Evolutionary conservation across 2,329 filamentous ascomycete species (phyloP), one percentile per base, ranked within the genome.

Genomic region (Rosellinia necatrix): DNA sequence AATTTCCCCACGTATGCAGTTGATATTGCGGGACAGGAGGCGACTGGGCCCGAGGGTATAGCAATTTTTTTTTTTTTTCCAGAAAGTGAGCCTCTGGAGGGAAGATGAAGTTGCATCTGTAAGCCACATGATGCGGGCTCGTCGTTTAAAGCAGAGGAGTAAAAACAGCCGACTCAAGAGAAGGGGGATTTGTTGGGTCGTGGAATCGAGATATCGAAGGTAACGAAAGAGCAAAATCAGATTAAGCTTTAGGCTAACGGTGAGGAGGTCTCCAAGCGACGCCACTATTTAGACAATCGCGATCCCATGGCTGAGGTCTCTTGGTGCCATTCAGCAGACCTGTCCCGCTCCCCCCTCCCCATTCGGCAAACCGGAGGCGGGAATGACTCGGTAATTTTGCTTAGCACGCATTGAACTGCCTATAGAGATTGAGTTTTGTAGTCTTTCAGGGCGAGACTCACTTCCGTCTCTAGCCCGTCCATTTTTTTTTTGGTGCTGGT

Each of bases 201-300:
- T 3, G 7, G 2, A 5, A 5, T 19, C n/a, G n/a, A n/a, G 13
- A 13, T 21, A 15, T 32, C 22, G 24, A n/a, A 30, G 24, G 7
- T 8, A 19, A 19, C 10, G 7, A 30, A 4, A 40, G 24, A 29
- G 32, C 24, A 49, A 30, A 38, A 25, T 29, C 15, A 8, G 5
- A 40, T 43, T 49, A 55, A 32, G 40, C 38, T 55, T 49, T 9
- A 37, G 38, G 52, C 52, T 54, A 54, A 13, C 37, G 30, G 21
- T 3, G 37, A 49, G 38, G 10, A 17, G 32, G 17, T n/a, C 22
- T 13, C 41, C 15, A 30, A 25, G 19, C 19, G 25, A 9, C 15
- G 4, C 35, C 21, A 13, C 19, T n/a, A 27, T 40, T 49, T 41
- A 19, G 47, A 34, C 21, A 7, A n/a, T 21, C 13, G 15, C 9